Evolutionary conservation across 768 basidiomycete genomes (phyloP).

Genomic region (Solioccasus polychromus): DNA sequence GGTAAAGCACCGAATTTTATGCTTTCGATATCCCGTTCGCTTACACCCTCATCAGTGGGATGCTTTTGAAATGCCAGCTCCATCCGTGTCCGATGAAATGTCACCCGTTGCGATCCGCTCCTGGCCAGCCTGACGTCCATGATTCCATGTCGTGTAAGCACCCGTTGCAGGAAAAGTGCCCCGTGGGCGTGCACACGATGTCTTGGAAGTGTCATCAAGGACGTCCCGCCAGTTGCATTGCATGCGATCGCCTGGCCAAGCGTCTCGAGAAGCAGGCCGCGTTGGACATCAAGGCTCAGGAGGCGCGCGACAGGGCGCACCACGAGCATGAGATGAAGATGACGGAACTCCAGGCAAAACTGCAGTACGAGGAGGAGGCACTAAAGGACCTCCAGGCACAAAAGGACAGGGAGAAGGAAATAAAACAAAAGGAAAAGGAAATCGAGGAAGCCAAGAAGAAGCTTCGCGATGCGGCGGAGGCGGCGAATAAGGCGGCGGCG

Average conservation of each 20-base stretch:
- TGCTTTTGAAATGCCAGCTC: slow-evolving; percentile 12
- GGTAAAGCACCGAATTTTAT: slow-evolving; percentile 40
- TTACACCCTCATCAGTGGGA: slow-evolving; percentile 7
- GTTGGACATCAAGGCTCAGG: slow-evolving; percentile 40
- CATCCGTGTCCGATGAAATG: slow-evolving; percentile 63
- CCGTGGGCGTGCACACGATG: slow-evolving; percentile 39
- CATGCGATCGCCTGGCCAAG: slow-evolving; percentile 45
- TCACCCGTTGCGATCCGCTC: slow-evolving; percentile 52
- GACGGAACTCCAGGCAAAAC: slow-evolving; percentile 41
- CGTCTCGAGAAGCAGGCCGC: slow-evolving; percentile 40
- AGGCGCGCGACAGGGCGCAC: slow-evolving; percentile 45
- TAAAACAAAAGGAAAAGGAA: slow-evolving; percentile 42
- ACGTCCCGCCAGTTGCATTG: slow-evolving; percentile 37
- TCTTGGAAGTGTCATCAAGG: slow-evolving; percentile 45
- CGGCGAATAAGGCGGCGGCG: slow-evolving; percentile 11
- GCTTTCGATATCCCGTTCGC: background rate
- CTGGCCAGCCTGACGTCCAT: slow-evolving; percentile 30
- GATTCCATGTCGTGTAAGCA: slow-evolving; percentile 41
- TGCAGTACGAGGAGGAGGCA: slow-evolving; percentile 31
- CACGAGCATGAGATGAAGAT: slow-evolving; percentile 40
- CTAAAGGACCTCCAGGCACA: slow-evolving; percentile 36
- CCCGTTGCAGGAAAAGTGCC: slow-evolving; percentile 39
- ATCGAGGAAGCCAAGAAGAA: slow-evolving; percentile 34
- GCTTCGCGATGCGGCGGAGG: slow-evolving; percentile 8
- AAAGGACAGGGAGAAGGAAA: slow-evolving; percentile 45